phyloP scores from a whole-genome alignment of 2,329 filamentous ascomycete genomes.

The Mycogone perniciosa region DNA sequence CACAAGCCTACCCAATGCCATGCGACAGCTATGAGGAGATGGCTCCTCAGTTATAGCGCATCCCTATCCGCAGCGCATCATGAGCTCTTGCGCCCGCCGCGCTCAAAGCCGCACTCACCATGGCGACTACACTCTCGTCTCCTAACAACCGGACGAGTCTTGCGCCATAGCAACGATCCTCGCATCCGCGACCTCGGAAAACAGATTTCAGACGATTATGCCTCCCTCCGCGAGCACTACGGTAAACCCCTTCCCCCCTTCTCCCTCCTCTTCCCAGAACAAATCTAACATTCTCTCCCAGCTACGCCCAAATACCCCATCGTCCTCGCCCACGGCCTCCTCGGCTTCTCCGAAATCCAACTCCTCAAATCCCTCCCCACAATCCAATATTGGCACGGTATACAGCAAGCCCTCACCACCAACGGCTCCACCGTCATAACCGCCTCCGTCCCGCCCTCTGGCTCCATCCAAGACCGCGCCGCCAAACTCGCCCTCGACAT shows the following conservation, averaged over 20 bases:
- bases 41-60: constrained; percentile 1
- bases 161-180: constrained; percentile 27
- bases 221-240: constrained; percentile 38
- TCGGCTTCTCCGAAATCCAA: constrained; percentile 57
- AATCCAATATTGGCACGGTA: constrained; percentile 60
- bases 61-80: neutral
- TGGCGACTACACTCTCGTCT: neutral
- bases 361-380: constrained; percentile 47
- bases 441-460: constrained; percentile 55
- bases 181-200: constrained; percentile 35
- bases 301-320: constrained; percentile 55
- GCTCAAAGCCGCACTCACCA: constrained; percentile 6
- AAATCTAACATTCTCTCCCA: constrained; percentile 18
- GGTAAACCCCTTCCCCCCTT: constrained; percentile 24
- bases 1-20: neutral
- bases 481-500: constrained; percentile 51
- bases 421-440: constrained; percentile 52
- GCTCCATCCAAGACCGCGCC: constrained; percentile 55
- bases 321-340: constrained; percentile 58
- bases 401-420: constrained; percentile 49
- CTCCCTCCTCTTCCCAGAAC: neutral
- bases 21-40: constrained; percentile 9
- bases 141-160: constrained; percentile 4
- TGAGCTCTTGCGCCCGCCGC: neutral
- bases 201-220: constrained; percentile 42